A percentile compares a stretch with the other conserved stretches of the same genome.
Evolutionary conservation across 108 stramenopile species (phyloP).

Genomic region (Cafeteria roenbergensis): DNA sequence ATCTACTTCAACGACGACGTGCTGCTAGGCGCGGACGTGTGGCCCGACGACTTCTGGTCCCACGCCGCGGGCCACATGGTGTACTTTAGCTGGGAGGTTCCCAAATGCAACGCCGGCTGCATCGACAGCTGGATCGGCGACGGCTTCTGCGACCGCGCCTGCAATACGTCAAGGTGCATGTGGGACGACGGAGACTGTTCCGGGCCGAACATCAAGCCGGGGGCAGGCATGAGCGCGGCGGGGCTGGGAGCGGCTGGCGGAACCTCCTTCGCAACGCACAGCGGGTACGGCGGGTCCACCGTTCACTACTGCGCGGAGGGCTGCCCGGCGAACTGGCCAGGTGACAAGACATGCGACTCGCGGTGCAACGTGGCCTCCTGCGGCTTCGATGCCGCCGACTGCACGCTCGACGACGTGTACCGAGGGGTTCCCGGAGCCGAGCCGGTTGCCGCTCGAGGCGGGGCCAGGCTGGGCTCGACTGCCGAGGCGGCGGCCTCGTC

Average conservation of each 20-base stretch:
- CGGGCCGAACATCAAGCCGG: background rate
- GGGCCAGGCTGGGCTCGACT: too few relatives aligned
- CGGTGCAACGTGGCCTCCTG: conserved; percentile 21
- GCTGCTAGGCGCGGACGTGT: conserved; percentile 25
- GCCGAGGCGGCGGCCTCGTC: too few relatives aligned
- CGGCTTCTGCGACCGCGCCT: conserved; percentile 34
- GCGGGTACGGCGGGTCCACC: background rate
- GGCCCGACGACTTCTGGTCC: conserved; percentile 32
- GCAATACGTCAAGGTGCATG: conserved; percentile 23
- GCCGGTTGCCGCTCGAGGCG: too few relatives aligned
- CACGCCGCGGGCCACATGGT: conserved; percentile 11
- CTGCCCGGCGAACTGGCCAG: conserved; percentile 26
- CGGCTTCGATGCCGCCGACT: conserved; percentile 34
- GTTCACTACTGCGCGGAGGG: conserved; percentile 16
- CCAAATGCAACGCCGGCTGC: conserved; percentile 35
- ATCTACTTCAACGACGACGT: conserved; percentile 53
- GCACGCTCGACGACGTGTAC: too few relatives aligned
- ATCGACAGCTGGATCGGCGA: conserved; percentile 39
- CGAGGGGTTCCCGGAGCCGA: too few relatives aligned
- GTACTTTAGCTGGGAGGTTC: conserved; percentile 37
- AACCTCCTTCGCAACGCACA: background rate
- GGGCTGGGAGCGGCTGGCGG: too few relatives aligned
- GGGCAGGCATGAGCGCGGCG: background rate
- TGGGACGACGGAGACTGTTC: conserved; percentile 37
- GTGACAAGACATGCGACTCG: conserved; percentile 35